Base-by-base conservation (phyloP, 129 eudicot species). In the Escallonia herrerae region DNA sequence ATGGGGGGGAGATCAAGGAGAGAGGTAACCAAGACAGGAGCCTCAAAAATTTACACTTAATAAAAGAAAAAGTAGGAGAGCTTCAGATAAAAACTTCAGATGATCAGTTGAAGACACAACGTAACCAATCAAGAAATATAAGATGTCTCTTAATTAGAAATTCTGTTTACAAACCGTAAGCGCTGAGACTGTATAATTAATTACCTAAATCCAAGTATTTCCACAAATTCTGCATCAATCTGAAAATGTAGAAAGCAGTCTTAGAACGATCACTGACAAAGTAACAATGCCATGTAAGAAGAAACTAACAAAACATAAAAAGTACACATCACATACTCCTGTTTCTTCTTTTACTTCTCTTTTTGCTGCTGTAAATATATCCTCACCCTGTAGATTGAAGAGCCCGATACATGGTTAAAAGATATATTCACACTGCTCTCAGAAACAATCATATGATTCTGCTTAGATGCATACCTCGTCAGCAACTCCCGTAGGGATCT, bases 281-380 rank as follows among this genome's bases (percentile, higher is more conserved):
- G 14, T 7, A n/a, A 64, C 14, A 14, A 9, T 13, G n/a, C 40
- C 33, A n/a, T 3, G 15, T 53, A 7, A 38, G 40, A 8, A 7
- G 39, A 1, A 58, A 8, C n/a, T 54, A 38, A 64, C 47, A 22
- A 11, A 33, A 47, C 37, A 60, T 40, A 46, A 40, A 68, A 44
- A 72, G 50, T 43, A 67, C 48, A 41, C 62, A 65, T n/a, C 38
- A 80, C 95, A 74, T 82, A 86, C 97, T 70, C 95, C 89, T 38
- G 97, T 90, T 71, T 90, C 97, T 74, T 90, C 95, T 82, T 90
- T 86, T 12, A 90, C 95, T 82, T 90, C 97, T 82, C 97, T 75
- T 56, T 38, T 73, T 40, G 82, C 87, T 61, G 85, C 97, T 7
- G 3, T 67, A 68, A 69, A 57, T 14, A 90, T 86, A 60, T 86